phyloP scores from a whole-genome alignment of 805 yeast genomes.

The Dipodascopsis uninucleata region DNA sequence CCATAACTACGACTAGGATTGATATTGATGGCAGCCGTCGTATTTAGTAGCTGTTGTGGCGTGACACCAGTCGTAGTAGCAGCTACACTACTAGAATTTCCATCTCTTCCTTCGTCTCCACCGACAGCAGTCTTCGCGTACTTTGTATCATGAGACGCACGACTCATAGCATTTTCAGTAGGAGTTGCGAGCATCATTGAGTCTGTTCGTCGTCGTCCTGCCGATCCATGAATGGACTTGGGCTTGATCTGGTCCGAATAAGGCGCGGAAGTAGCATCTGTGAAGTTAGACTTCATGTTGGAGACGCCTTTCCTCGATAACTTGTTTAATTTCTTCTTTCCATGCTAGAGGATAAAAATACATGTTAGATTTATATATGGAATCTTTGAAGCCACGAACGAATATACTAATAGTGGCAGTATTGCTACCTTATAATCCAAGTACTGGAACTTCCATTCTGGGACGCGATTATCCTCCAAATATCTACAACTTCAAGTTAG shows the following conservation, averaged over 20 bases:
- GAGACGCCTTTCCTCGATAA: constrained; percentile 29
- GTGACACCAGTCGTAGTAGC: constrained; percentile 15
- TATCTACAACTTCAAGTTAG: too few species aligned
- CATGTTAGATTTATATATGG: constrained; percentile 3
- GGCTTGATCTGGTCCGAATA: background rate
- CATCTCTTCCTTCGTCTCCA: background rate
- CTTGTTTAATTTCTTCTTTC: constrained; percentile 51
- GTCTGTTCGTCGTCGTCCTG: background rate
- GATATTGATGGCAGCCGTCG: constrained; percentile 8
- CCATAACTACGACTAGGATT: constrained; percentile 7
- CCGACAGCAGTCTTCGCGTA: constrained; percentile 5
- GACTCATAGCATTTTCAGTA: background rate
- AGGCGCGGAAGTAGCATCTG: background rate
- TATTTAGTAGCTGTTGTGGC: constrained; percentile 20
- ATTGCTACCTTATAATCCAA: constrained; percentile 39
- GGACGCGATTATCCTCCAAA: constrained; percentile 33
- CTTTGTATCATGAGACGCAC: constrained; percentile 1
- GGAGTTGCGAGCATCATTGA: too few species aligned
- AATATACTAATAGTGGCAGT: too few species aligned
- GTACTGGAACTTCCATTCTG: constrained; percentile 46
- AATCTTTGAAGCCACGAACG: too few species aligned
- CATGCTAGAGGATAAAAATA: constrained; percentile 33
- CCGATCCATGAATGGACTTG: background rate
- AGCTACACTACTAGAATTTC: background rate
- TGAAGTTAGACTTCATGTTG: constrained; percentile 3